phyloP scores from a whole-genome alignment of 1,139 yeast species.

The Candida dubliniensis region DNA sequence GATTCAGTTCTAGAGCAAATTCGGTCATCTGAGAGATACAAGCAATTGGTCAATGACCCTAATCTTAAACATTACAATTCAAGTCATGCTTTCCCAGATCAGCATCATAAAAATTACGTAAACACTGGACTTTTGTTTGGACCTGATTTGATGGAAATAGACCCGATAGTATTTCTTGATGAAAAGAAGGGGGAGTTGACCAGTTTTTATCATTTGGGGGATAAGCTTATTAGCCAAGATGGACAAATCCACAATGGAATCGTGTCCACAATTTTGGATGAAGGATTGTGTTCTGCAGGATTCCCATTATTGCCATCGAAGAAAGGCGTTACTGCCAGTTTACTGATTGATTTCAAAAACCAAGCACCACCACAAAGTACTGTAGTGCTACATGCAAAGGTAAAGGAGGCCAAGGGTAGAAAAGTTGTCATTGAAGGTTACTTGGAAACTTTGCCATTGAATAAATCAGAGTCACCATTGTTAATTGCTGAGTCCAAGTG shows the following conservation, averaged over 20 bases:
- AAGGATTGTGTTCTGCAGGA: constrained; percentile 83
- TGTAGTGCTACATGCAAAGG: constrained; percentile 67
- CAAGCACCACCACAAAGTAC: constrained; percentile 69
- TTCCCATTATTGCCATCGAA: constrained; percentile 80
- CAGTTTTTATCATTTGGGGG: constrained; percentile 72
- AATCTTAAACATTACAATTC: constrained; percentile 26
- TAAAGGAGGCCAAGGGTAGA: constrained; percentile 69
- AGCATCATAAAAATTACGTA: constrained; percentile 63
- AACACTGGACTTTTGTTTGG: constrained; percentile 68
- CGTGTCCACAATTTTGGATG: constrained; percentile 80
- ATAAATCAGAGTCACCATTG: constrained; percentile 25
- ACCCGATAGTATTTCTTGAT: constrained; percentile 60
- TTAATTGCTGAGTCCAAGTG: constrained; percentile 60
- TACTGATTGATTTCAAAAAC: constrained; percentile 62
- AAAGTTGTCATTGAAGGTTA: constrained; percentile 75
- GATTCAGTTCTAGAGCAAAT: constrained; percentile 33
- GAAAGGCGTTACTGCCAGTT: constrained; percentile 87
- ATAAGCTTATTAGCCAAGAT: constrained; percentile 61
- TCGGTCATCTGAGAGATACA: constrained; percentile 31
- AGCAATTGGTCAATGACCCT: constrained; percentile 28
- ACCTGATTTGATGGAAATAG: constrained; percentile 60
- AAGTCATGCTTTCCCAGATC: constrained; percentile 55
- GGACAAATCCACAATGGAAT: constrained; percentile 88
- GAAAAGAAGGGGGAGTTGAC: constrained; percentile 47
- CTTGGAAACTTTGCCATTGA: constrained; percentile 46